Base-by-base conservation (phyloP, 1,284 basidiomycete genomes). In the Rhodotorula glutinis region DNA sequence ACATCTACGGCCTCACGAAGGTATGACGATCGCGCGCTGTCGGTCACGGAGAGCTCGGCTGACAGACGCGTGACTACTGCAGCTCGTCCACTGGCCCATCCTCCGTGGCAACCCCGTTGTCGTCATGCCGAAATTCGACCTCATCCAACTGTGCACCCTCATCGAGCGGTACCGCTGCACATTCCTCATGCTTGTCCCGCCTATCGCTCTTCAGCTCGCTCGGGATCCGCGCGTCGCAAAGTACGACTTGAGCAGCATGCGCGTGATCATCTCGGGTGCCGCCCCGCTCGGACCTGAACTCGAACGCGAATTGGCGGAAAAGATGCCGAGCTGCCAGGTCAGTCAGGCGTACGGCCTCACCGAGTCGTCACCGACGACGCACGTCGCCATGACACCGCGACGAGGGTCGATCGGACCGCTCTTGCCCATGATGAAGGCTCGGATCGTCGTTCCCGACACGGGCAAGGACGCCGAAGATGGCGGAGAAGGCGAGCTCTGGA, bases 401-500 rank as follows among this genome's bases (percentile, higher is more conserved):
- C 85, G 51, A 87, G 91, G 41, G 83, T 73, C 85, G 49, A 83
- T 88, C 51, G 93, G 93, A 1, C 77, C 82, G 2, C 80, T 94
- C 3, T 77, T 94, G 17, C 87, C 93, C 0, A 90, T 90, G 69
- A 83, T 92, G 38, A 85, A 92, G 76, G 86, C 87, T 0, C 83
- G 90, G 11, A 78, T 97, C 21, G 86, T 95, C 25, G 79, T 84
- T 43, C 86, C 85, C 19, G 83, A 83, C 29, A 81, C 80, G 5
- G 81, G 83, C 51, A 62, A 73, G 52, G 74, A 75, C 54, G 60
- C 69, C 23, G 80, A 82, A 53, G 81, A 82, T 3, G 84, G 83
- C 19, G 79, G 86, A 66, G 79, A 84, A 0, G 92, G 92, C 7
- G 92, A 95, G 77, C 75, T 95, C 14, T 92, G 90, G 88, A 70